Conservation (phyloP, 2,329 filamentous ascomycete genomes). For the Exophiala dermatitidis region DNA sequence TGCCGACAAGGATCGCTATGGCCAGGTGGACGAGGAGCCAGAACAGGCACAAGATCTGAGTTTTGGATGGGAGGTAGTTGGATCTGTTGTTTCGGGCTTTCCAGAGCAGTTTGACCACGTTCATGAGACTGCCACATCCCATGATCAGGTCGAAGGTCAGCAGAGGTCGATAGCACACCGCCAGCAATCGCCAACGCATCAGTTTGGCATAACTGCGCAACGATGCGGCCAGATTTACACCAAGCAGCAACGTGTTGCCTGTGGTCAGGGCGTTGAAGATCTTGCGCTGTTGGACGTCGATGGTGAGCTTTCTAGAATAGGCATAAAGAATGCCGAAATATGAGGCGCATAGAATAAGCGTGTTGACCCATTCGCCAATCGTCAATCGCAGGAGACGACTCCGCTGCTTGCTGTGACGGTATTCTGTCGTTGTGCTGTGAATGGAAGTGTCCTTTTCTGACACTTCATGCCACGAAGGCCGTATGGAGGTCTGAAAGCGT, state of each 20-base stretch:
- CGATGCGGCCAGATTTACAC: neutral
- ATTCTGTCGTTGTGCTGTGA: constrained; percentile 12
- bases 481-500: constrained; percentile 11
- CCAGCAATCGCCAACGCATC: neutral
- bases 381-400: constrained; percentile 17
- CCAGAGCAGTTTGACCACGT: constrained; percentile 20
- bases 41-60: constrained; percentile 17
- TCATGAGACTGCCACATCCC: constrained; percentile 21
- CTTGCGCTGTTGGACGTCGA: constrained; percentile 14
- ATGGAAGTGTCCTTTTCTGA: constrained; percentile 5
- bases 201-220: neutral
- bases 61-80: constrained; percentile 15
- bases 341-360: constrained; percentile 11
- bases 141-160: constrained; percentile 21
- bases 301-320: constrained; percentile 11
- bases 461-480: constrained; percentile 15
- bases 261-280: constrained; percentile 17
- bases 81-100: constrained; percentile 12
- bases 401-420: constrained; percentile 14
- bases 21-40: constrained; percentile 23
- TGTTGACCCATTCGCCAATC: constrained; percentile 22
- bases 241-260: neutral
- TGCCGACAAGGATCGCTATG: constrained; percentile 20
- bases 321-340: constrained; percentile 18
- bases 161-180: neutral